phyloP scores from a whole-genome alignment of 345 rosid genomes.

The Pistacia vera region DNA sequence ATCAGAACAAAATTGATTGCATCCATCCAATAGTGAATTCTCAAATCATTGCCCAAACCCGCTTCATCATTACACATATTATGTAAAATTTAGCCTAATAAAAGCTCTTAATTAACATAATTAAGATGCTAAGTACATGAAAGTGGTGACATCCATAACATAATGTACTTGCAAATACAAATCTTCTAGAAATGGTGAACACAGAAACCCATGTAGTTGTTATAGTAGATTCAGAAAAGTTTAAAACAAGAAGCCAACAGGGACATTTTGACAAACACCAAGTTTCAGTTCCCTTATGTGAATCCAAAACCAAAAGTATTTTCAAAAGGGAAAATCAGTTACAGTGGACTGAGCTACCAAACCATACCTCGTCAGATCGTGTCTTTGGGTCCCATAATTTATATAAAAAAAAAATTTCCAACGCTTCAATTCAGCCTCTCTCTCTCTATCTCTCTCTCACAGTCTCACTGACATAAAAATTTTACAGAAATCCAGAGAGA shows the following conservation, averaged over 20 bases:
- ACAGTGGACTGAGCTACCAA: slow-evolving; percentile 47
- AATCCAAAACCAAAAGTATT: slow-evolving; percentile 37
- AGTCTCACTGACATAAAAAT: background rate
- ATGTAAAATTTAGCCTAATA: background rate
- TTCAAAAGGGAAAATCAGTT: slow-evolving; percentile 4
- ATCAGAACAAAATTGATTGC: too few relatives aligned
- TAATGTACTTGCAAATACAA: background rate
- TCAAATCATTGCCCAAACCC: slow-evolving; percentile 19
- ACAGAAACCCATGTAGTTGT: slow-evolving; percentile 12
- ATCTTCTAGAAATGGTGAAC: slow-evolving; percentile 7
- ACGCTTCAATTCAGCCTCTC: too few relatives aligned
- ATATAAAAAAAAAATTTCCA: too few relatives aligned
- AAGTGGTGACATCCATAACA: background rate
- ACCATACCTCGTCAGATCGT: slow-evolving; percentile 53
- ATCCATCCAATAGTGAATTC: background rate
- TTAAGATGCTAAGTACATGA: background rate
- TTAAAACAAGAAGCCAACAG: background rate
- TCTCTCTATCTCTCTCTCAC: too few relatives aligned
- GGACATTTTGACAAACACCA: slow-evolving; percentile 30
- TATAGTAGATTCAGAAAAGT: background rate
- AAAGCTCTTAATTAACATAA: background rate
- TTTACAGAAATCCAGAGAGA: slow-evolving; percentile 13
- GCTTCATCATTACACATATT: background rate
- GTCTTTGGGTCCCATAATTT: slow-evolving; percentile 37
- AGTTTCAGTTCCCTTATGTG: slow-evolving; percentile 28